Percentiles rank a stretch among this genome's conserved stretches.
These are phyloP conservation scores for Rhodotorula sp. DNA, from an alignment of 1,284 basidiomycete species.

Conservation along the genomic window DNA sequence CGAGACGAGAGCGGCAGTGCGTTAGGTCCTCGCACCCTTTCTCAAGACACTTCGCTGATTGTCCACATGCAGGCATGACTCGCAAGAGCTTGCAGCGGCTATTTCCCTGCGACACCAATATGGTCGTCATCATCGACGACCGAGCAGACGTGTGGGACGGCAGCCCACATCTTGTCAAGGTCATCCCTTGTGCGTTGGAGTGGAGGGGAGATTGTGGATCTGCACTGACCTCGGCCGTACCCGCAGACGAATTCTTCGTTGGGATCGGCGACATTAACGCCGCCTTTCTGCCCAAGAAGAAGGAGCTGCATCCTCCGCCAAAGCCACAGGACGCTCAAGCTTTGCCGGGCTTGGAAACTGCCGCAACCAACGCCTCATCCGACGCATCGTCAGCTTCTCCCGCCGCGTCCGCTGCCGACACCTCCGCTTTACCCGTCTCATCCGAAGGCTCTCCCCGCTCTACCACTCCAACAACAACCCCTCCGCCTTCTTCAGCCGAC, in stretches of 20 bases:
- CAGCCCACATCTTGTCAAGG: slow-evolving; percentile 92
- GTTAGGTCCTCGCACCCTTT: slow-evolving; percentile 45
- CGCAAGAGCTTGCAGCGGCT: slow-evolving; percentile 86
- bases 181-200: slow-evolving; percentile 75
- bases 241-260: slow-evolving; percentile 88
- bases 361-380: slow-evolving; percentile 36
- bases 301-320: slow-evolving; percentile 49
- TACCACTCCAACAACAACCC: slow-evolving; percentile 15
- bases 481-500: neutral
- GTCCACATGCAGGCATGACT: slow-evolving; percentile 61
- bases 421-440: slow-evolving; percentile 37
- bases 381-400: slow-evolving; percentile 32
- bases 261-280: slow-evolving; percentile 99
- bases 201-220: too few species aligned
- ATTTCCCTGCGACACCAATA: slow-evolving; percentile 94
- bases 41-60: neutral
- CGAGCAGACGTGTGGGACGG: slow-evolving; percentile 96
- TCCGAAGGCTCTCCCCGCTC: too few species aligned
- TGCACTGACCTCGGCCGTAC: neutral
- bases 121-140: slow-evolving; percentile 99
- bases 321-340: too few species aligned
- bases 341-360: too few species aligned
- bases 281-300: slow-evolving; percentile 73
- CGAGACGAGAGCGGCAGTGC: slow-evolving; percentile 92
- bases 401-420: slow-evolving; percentile 39